Conservation (phyloP, 2,329 filamentous ascomycete species). For the Pseudopithomyces maydicus region DNA sequence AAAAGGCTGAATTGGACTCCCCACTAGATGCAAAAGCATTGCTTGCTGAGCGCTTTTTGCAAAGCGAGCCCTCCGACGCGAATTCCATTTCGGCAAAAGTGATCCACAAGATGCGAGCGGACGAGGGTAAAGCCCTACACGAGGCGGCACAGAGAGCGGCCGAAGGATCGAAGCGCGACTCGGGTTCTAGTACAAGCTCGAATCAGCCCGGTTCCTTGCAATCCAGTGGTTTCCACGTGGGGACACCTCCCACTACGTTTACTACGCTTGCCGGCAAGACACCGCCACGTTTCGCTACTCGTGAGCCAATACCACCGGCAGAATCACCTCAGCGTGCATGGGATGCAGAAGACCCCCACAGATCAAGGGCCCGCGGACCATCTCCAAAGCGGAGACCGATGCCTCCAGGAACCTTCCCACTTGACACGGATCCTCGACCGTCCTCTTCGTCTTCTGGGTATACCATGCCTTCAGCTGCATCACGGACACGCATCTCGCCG, state of each 20-base stretch:
- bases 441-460: slow-evolving; percentile 36
- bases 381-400: slow-evolving; percentile 34
- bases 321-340: slow-evolving; percentile 20
- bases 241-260: slow-evolving; percentile 31
- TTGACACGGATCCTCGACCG: slow-evolving; percentile 32
- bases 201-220: slow-evolving; percentile 28
- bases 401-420: slow-evolving; percentile 29
- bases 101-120: slow-evolving; percentile 58
- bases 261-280: slow-evolving; percentile 25
- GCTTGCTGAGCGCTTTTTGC: slow-evolving; percentile 31
- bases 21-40: slow-evolving; percentile 29
- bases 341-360: slow-evolving; percentile 34
- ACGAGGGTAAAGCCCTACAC: slow-evolving; percentile 58
- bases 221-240: slow-evolving; percentile 17
- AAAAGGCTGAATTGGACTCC: slow-evolving; percentile 28
- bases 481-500: slow-evolving; percentile 27
- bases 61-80: slow-evolving; percentile 40
- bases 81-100: slow-evolving; percentile 53
- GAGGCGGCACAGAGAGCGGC: slow-evolving; percentile 41
- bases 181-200: slow-evolving; percentile 36
- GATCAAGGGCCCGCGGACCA: slow-evolving; percentile 35
- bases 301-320: slow-evolving; percentile 14
- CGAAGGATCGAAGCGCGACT: slow-evolving; percentile 29
- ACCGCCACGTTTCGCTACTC: slow-evolving; percentile 24
- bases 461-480: slow-evolving; percentile 28